Evolutionary conservation across 495 filamentous ascomycete genomes (phyloP).

Genomic region (Hyaloscypha finlandica): DNA sequence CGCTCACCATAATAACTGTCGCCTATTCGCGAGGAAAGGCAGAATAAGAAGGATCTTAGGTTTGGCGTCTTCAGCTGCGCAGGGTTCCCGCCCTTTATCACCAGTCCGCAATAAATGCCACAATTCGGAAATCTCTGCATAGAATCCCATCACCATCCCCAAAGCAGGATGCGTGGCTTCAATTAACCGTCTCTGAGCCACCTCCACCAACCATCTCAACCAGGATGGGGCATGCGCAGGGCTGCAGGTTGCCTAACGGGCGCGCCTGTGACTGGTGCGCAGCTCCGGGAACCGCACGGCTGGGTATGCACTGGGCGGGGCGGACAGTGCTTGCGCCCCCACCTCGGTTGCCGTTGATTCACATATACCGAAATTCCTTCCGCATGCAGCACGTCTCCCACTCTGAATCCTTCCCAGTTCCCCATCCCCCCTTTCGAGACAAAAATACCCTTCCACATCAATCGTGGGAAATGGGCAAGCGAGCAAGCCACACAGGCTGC

Average conservation of each 20-base stretch:
- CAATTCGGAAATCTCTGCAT: background rate
- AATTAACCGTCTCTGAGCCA: background rate
- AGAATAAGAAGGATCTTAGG: background rate
- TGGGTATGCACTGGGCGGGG: background rate
- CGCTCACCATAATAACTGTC: background rate
- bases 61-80: background rate
- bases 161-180: background rate
- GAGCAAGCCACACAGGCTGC: background rate
- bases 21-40: background rate
- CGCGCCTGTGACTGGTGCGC: background rate
- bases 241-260: background rate
- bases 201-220: background rate
- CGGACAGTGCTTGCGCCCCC: background rate
- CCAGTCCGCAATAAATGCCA: background rate
- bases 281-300: background rate
- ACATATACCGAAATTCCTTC: background rate
- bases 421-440: too few relatives aligned
- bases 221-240: background rate
- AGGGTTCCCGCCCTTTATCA: background rate
- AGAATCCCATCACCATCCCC: background rate
- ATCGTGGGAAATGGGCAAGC: background rate
- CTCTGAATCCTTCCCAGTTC: background rate
- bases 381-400: background rate
- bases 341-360: background rate
- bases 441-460: too few relatives aligned